Evolutionary conservation across 352 stramenopile genomes (phyloP), one percentile per base, ranked within the genome.

Genomic region (Albugo candida): DNA sequence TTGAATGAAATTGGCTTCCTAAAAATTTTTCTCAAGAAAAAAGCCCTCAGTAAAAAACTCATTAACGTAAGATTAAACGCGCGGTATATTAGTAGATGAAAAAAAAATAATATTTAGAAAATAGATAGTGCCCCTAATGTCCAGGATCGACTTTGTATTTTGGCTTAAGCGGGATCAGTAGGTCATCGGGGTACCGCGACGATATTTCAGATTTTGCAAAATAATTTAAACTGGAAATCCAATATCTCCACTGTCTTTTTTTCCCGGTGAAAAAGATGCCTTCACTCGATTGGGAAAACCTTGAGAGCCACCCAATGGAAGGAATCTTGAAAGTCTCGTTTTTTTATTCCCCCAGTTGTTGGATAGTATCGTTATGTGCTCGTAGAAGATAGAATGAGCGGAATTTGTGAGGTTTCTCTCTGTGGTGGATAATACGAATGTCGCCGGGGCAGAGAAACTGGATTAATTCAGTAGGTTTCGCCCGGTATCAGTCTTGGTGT

Each of bases 251-350:
- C n/a, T n/a, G n/a, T n/a, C n/a, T n/a, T 60, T 13, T 43, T 11
- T 2, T 41, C 48, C 1, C 50, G 45, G 12, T 39, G 56, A 20
- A 41, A 47, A n/a, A 49, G 42, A 8, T 36, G 48, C 0, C 57
- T 50, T 0, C 41, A 58, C 1, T 55, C 63, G 11, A 53, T 54
- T 34, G 57, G 63, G 16, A 31, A 51, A 12, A 48, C 47, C 0
- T 14, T 68, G 16, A 39, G 47, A 5, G 60, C 54, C 0, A 63
- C 58, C 0, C 59, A 56, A 11, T 59, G 55, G 0, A 69, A 69
- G 11, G 53, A 73, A 20, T 14, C 62, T 2, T 24, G 66, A 0
- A 51, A 69, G 20, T 72, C 70, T 19, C 55, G 65, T 13, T 73
- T 56, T 14, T 52, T 42, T 0, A 51, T 67, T 24, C 41, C 54